Percentiles rank a stretch among this genome's conserved stretches.
Conservation (phyloP, 257 asterid genomes). For the Mitragyna speciosa region DNA sequence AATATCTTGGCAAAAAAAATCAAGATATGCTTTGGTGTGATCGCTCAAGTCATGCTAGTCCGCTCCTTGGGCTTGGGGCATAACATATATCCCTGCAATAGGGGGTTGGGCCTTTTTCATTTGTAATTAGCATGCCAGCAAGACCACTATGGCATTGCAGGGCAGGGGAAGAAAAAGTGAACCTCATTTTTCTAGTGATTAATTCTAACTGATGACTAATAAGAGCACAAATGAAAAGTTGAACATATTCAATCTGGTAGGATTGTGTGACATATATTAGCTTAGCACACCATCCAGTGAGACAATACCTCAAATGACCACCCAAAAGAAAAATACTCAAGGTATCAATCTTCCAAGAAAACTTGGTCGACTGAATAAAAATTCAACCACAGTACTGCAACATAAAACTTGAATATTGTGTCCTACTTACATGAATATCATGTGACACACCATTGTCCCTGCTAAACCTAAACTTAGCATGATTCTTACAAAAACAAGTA, state of each 20-base stretch:
- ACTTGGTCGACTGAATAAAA: background rate
- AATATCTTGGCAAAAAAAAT: background rate
- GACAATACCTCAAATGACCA: background rate
- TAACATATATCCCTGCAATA: background rate
- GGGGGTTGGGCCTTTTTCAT: background rate
- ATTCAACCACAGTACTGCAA: background rate
- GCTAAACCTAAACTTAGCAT: background rate
- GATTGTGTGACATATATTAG: background rate
- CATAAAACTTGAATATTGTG: too few relatives aligned
- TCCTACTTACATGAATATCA: background rate
- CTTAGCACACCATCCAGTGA: background rate
- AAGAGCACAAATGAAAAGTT: background rate
- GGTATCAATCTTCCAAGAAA: background rate
- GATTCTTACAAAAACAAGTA: background rate
- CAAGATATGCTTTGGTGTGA: background rate
- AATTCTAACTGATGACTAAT: too few relatives aligned
- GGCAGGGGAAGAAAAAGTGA: background rate
- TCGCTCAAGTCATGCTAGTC: background rate
- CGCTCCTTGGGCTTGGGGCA: background rate
- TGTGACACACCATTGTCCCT: background rate
- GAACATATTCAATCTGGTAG: background rate
- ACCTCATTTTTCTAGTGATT: background rate
- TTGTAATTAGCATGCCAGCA: background rate
- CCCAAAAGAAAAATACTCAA: background rate
- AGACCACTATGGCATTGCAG: background rate